Percentiles rank a stretch among this genome's conserved stretches.
These are phyloP conservation scores for Globisporangium abappressorium DNA, from an alignment of 352 stramenopile genomes.

Conservation along the genomic window DNA sequence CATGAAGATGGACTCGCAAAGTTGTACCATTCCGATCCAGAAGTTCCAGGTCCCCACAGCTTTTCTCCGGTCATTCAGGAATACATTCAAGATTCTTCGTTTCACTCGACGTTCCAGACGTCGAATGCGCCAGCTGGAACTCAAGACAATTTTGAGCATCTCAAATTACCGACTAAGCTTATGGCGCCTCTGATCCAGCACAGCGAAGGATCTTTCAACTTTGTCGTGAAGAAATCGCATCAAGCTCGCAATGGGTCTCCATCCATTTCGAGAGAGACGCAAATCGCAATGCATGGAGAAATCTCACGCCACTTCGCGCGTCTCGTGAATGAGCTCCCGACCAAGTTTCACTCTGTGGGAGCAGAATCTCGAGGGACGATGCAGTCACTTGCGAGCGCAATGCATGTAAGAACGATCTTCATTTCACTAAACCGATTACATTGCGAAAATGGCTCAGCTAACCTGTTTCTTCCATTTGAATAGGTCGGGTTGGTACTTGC, in stretches of 20 bases:
- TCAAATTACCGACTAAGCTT: slow-evolving; percentile 15
- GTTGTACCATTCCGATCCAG: neutral
- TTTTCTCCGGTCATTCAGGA: slow-evolving; percentile 16
- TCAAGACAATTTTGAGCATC: slow-evolving; percentile 23
- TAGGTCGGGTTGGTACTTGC: slow-evolving; percentile 43
- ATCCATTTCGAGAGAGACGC: slow-evolving; percentile 33
- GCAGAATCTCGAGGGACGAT: slow-evolving; percentile 28
- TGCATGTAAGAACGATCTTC: slow-evolving; percentile 33
- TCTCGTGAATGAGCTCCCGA: slow-evolving; percentile 41
- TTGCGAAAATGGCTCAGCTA: slow-evolving; percentile 13
- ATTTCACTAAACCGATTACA: slow-evolving; percentile 12
- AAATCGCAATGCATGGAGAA: slow-evolving; percentile 23
- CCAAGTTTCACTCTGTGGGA: slow-evolving; percentile 28
- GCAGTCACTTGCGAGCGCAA: slow-evolving; percentile 28
- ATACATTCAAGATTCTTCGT: slow-evolving; percentile 14
- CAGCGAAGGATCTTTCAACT: neutral
- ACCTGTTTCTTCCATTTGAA: neutral
- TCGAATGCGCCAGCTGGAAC: slow-evolving; percentile 22
- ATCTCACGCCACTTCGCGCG: slow-evolving; percentile 29
- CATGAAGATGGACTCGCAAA: slow-evolving; percentile 29
- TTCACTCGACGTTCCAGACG: slow-evolving; percentile 2
- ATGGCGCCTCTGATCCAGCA: slow-evolving; percentile 1
- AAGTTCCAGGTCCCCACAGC: slow-evolving; percentile 7
- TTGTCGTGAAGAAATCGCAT: neutral
- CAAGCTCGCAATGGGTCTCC: slow-evolving; percentile 15